These are phyloP conservation scores for Xylariaceae sp. DNA, from an alignment of 2,329 filamentous ascomycete genomes.

Conservation along the genomic window DNA sequence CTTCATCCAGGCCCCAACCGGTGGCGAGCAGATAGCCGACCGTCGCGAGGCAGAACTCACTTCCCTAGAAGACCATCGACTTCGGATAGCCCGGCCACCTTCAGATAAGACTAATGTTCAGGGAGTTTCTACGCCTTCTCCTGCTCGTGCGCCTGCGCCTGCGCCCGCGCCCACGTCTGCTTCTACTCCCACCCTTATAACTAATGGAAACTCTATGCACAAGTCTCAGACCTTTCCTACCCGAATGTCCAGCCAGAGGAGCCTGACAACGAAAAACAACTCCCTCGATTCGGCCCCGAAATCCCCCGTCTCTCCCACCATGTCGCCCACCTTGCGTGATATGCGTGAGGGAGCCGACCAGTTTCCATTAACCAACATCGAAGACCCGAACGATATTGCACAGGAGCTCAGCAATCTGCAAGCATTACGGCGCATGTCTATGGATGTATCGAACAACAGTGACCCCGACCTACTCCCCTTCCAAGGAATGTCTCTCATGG, in stretches of 20 bases:
- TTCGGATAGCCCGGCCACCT: constrained; percentile 47
- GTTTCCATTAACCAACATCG: constrained; percentile 87
- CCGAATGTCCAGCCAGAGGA: constrained; percentile 45
- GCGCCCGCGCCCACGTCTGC: no score
- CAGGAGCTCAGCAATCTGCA: constrained; percentile 92
- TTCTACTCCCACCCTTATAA: constrained; percentile 18
- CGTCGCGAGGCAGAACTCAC: constrained; percentile 33
- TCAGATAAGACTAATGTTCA: constrained; percentile 46
- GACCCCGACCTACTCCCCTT: constrained; percentile 79
- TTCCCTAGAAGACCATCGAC: constrained; percentile 44
- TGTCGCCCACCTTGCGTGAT: constrained; percentile 58
- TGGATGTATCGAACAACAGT: constrained; percentile 79
- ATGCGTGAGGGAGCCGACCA: constrained; percentile 68
- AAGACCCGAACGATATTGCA: constrained; percentile 83
- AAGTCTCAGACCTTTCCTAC: constrained; percentile 49
- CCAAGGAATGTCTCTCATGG: constrained; percentile 63
- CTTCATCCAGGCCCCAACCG: constrained; percentile 66
- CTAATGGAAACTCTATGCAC: constrained; percentile 41
- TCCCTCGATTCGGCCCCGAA: constrained; percentile 44
- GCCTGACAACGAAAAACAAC: constrained; percentile 30
- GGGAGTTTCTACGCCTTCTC: constrained; percentile 1
- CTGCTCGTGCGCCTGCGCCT: no score
- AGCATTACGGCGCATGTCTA: constrained; percentile 87
- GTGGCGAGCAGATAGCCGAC: constrained; percentile 53
- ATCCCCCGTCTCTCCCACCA: constrained; percentile 41